Base-by-base conservation (phyloP, 108 stramenopile species). In the Conticribra weissflogii region DNA sequence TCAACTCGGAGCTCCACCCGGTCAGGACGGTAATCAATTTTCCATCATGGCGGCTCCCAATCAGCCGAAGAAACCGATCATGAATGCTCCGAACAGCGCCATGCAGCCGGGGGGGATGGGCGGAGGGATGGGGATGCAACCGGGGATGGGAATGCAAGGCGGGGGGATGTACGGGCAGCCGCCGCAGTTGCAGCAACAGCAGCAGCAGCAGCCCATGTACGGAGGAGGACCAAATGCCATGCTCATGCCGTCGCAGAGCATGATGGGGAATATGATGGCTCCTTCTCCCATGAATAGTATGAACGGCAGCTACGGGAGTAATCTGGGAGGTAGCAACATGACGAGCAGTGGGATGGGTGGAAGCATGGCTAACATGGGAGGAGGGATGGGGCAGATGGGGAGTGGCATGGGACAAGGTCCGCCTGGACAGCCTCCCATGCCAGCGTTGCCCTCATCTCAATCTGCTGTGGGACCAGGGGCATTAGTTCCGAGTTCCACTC, bases 401-500 rank as follows among this genome's bases (percentile, higher is more conserved):
- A n/a, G n/a, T n/a, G n/a, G n/a, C n/a, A n/a, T n/a, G n/a, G n/a
- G n/a, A n/a, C n/a, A n/a, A n/a, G n/a, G n/a, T n/a, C n/a, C n/a
- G n/a, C n/a, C n/a, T n/a, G 54, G 25, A 25, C 24, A 23, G 4
- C 54, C 54, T 3, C 12, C 3, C 34, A n/a, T 41, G 34, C 59
- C 34, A 21, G 14, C 18, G 28, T 14, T 41, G 21, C 15, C n/a
- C 19, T 49, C 61, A 21, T 68, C 60, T 27, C 54, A 51, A 33
- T n/a, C 25, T 23, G 54, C 54, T 63, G 50, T 70, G 15, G 60
- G 53, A 44, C 28, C 65, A 25, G 82, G 80, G 49, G 91, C 88
- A 25, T 57, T 91, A 55, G 89, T 91, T 9, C 78, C 84, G 4
- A 79, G 85, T 4, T 70, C 73, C 23, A 66, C 76, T 55, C 86